Evolutionary conservation across 805 yeast species (phyloP), one percentile per base, ranked within the genome.

Genomic region (Candida gorgasii): DNA sequence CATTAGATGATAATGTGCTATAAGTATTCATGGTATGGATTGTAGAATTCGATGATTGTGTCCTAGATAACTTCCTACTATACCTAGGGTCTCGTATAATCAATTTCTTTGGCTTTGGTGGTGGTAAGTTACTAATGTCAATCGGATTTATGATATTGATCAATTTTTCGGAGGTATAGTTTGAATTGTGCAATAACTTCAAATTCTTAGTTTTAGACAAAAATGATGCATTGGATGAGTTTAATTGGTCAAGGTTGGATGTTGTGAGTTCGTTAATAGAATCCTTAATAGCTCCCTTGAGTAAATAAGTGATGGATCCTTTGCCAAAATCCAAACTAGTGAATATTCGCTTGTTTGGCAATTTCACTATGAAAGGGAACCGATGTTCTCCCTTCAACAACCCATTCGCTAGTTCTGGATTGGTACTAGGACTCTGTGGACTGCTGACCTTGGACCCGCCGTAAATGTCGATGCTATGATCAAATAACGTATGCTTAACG

Each of bases 301-400:
- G 65, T 23, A 65, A 62, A 59, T 89, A 89, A 3, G 76, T 61
- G 12, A 89, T 86, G 14, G 87, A 77, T n/a, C 97, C 97, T 53
- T 82, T 80, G 51, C 90, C 96, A 53, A 89, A 89, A 49, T 81
- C 82, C 18, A 89, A 76, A 39, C 89, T 80, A 16, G 93, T 85
- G 60, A 73, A 83, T 3, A 87, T 75, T 49, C 85, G 77, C 49
- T 78, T 80, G 51, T 74, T 75, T 1, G 97, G 96, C n/a, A 89
- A 71, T 51, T 79, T 83, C 32, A 89, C 86, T 36, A 84, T 78
- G 57, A 89, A 90, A 15, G 96, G 96, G 58, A 90, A 89, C 26
- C 87, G 66, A 62, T 89, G 97, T 56, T 86, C 92, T 31, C 97
- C 97, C 54, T 80, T 79, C 14, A 80, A 76, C n/a, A 86, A 59